A percentile compares a stretch with the other conserved stretches of the same genome.
phyloP scores from a whole-genome alignment of 2,329 filamentous ascomycete genomes.

The Lachnellula arida region DNA sequence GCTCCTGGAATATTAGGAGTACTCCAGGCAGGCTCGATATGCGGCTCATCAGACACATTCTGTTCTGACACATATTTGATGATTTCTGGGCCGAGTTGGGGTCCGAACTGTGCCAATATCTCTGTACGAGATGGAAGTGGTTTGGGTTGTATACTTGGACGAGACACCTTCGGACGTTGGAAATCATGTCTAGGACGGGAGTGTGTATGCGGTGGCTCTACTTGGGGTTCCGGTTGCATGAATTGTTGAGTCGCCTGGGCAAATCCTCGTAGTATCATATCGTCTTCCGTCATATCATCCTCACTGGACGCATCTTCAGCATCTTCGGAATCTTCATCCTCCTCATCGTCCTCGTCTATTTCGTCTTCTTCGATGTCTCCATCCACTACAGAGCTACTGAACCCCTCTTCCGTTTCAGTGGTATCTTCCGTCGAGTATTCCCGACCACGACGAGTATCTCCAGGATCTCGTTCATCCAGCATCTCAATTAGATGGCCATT shows the following conservation, averaged over 20 bases:
- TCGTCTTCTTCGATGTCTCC: conserved; percentile 22
- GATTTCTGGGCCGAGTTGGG: conserved; percentile 27
- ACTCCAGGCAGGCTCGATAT: conserved; percentile 27
- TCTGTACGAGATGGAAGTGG: conserved; percentile 25
- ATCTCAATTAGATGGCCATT: conserved; percentile 77
- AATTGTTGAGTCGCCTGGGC: conserved; percentile 18
- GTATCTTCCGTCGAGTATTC: conserved; percentile 15
- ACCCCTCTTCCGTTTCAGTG: conserved; percentile 15
- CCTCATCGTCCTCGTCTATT: conserved; percentile 28
- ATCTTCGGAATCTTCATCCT: conserved; percentile 23
- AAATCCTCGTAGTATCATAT: conserved; percentile 31
- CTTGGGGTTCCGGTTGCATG: conserved; percentile 13
- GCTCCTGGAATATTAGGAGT: conserved; percentile 12
- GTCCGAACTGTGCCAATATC: conserved; percentile 28
- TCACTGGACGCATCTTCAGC: conserved; percentile 19
- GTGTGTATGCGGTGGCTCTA: background rate
- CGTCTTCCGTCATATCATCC: conserved; percentile 29
- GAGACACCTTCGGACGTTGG: background rate
- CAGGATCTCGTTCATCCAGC: conserved; percentile 50
- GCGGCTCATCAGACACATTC: conserved; percentile 15
- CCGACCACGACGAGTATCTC: conserved; percentile 24
- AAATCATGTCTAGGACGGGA: background rate
- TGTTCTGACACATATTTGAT: conserved; percentile 24
- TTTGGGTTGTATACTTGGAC: background rate
- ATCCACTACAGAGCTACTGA: conserved; percentile 8